These are phyloP conservation scores for Pleurotus sapidus DNA, from an alignment of 768 basidiomycete species.

Conservation along the genomic window DNA sequence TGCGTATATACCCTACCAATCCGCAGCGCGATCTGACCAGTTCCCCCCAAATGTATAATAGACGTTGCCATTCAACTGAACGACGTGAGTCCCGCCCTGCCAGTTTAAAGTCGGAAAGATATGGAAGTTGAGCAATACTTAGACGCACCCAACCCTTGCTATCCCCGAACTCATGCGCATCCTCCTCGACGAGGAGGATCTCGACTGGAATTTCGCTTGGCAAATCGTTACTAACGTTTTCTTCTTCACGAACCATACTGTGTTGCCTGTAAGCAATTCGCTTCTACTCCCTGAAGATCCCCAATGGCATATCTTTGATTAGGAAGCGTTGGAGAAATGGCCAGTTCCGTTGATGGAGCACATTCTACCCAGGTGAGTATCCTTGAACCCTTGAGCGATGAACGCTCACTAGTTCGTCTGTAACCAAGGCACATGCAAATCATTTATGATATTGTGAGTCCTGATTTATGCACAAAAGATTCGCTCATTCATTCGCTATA, in stretches of 20 bases:
- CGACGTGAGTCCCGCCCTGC: slow-evolving; percentile 50
- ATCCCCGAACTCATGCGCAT: slow-evolving; percentile 95
- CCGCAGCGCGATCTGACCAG: neutral
- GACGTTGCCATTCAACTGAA: slow-evolving; percentile 95
- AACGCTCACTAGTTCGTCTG: neutral
- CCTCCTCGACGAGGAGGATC: slow-evolving; percentile 87
- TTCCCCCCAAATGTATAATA: slow-evolving; percentile 21
- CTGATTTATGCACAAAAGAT: neutral
- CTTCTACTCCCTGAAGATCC: neutral
- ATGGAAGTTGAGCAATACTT: neutral
- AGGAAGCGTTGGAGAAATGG: slow-evolving; percentile 93
- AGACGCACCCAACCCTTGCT: slow-evolving; percentile 95
- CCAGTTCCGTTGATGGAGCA: slow-evolving; percentile 82
- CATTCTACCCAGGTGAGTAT: slow-evolving; percentile 67
- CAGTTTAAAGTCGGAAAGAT: neutral
- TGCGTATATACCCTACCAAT: slow-evolving; percentile 28
- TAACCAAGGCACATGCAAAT: slow-evolving; percentile 79
- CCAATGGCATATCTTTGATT: too few relatives aligned
- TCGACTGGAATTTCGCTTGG: slow-evolving; percentile 86
- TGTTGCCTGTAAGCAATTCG: slow-evolving; percentile 65
- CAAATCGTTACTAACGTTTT: slow-evolving; percentile 84
- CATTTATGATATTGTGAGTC: slow-evolving; percentile 83
- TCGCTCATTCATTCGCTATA: neutral
- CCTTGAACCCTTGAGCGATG: neutral
- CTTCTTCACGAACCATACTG: slow-evolving; percentile 96